Conservation (phyloP, 2,329 filamentous ascomycete species). For the Neonectria ditissima region DNA sequence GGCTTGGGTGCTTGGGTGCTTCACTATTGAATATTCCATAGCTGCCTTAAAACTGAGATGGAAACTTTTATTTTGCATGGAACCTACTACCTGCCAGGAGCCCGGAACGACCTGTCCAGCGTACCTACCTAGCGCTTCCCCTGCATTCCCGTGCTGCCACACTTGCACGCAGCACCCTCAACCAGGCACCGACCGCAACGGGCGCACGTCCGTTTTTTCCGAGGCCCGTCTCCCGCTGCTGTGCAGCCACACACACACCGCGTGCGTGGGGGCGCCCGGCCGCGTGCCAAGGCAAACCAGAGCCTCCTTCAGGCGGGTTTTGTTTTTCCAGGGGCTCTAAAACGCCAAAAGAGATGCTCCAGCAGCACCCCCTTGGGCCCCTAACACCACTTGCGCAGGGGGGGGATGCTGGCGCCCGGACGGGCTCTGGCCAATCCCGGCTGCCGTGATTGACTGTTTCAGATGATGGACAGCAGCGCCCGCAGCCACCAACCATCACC, state of each 20-base stretch:
- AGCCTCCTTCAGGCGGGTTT: neutral
- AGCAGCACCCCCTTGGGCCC: no score
- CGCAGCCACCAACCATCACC: slow-evolving; percentile 34
- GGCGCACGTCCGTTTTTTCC: slow-evolving; percentile 17
- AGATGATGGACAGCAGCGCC: slow-evolving; percentile 35
- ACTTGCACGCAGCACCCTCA: neutral
- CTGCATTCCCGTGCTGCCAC: slow-evolving; percentile 36
- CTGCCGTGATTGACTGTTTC: slow-evolving; percentile 30
- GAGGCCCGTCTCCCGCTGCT: slow-evolving; percentile 25
- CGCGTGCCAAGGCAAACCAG: neutral
- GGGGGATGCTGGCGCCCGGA: slow-evolving; percentile 3
- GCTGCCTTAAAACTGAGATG: neutral
- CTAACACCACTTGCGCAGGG: neutral
- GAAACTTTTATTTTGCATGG: neutral
- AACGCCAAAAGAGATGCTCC: neutral
- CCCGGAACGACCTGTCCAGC: neutral
- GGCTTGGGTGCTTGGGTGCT: neutral
- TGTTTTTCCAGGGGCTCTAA: neutral
- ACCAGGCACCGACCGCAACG: slow-evolving; percentile 33
- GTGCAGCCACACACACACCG: slow-evolving; percentile 11
- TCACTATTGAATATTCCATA: neutral
- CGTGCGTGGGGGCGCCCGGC: slow-evolving; percentile 26
- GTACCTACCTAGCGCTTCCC: slow-evolving; percentile 20
- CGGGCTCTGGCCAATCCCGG: slow-evolving; percentile 32
- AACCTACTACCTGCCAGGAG: neutral